Evolutionary conservation across 2,329 filamentous ascomycete genomes (phyloP).

Genomic region (Colletotrichum phormii): DNA sequence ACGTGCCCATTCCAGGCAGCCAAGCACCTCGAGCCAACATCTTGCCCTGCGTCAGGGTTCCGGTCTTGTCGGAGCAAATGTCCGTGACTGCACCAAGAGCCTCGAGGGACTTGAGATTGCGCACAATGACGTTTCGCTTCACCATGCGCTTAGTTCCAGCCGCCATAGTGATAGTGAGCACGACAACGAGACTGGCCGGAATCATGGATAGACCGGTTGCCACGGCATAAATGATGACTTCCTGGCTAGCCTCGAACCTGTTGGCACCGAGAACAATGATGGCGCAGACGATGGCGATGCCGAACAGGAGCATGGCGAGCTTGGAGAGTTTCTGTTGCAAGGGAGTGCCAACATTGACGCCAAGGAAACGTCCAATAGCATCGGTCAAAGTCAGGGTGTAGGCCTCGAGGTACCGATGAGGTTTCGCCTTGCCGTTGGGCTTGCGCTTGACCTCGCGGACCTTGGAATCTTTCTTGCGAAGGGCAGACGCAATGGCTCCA

Average conservation of each 20-base stretch:
- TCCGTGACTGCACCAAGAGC: conserved; percentile 63
- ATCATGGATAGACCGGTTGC: conserved; percentile 63
- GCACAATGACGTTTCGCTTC: conserved; percentile 63
- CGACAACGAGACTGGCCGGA: conserved; percentile 59
- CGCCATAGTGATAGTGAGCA: conserved; percentile 71
- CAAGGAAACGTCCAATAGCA: conserved; percentile 72
- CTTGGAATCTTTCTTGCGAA: conserved; percentile 64
- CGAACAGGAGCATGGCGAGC: conserved; percentile 75
- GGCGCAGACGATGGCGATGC: conserved; percentile 74
- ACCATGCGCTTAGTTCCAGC: conserved; percentile 66
- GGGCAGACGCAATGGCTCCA: conserved; percentile 66
- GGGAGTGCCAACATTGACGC: conserved; percentile 76
- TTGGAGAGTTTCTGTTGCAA: conserved; percentile 76
- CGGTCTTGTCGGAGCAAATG: conserved; percentile 67
- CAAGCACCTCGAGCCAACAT: conserved; percentile 73
- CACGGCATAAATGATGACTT: conserved; percentile 70
- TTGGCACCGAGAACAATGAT: conserved; percentile 77
- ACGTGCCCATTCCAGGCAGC: conserved; percentile 68
- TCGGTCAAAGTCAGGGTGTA: conserved; percentile 64
- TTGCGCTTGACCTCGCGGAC: conserved; percentile 63
- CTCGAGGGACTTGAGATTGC: conserved; percentile 64
- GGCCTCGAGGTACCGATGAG: conserved; percentile 62
- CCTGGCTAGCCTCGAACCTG: conserved; percentile 61
- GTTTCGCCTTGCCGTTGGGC: conserved; percentile 62
- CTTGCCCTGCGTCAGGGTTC: conserved; percentile 72